Percentiles rank a stretch among this genome's conserved stretches.
phyloP scores from a whole-genome alignment of 192 early-diverging fungal genomes.

The Coemansia sp. region DNA sequence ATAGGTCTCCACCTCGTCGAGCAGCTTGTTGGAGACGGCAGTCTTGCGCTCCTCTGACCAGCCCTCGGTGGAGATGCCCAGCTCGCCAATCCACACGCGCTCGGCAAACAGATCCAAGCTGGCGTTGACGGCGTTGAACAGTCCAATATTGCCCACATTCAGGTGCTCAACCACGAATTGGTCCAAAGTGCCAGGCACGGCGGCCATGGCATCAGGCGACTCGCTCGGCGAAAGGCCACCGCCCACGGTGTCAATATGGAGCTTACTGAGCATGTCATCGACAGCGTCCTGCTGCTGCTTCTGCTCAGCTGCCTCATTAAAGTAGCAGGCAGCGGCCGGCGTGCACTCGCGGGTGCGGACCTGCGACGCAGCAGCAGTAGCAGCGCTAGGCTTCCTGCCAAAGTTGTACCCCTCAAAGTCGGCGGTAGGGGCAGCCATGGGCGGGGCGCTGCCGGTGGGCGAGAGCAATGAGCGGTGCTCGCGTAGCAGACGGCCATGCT shows the following conservation, averaged over 20 bases:
- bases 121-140: slow-evolving; percentile 87
- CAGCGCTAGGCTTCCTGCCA: not conserved
- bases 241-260: slow-evolving; percentile 19
- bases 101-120: slow-evolving; percentile 59
- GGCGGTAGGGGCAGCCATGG: not conserved
- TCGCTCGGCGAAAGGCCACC: not conserved
- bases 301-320: slow-evolving; percentile 4
- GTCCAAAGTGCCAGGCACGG: slow-evolving; percentile 42
- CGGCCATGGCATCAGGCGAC: slow-evolving; percentile 12
- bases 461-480: slow-evolving; percentile 12
- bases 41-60: slow-evolving; percentile 62
- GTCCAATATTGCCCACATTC: slow-evolving; percentile 88
- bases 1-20: slow-evolving; percentile 64
- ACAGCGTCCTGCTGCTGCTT: slow-evolving; percentile 9
- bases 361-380: slow-evolving; percentile 3
- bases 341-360: slow-evolving; percentile 6
- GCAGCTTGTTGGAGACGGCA: slow-evolving; percentile 63
- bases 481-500: slow-evolving; percentile 42
- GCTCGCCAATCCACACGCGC: slow-evolving; percentile 74
- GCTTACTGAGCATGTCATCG: slow-evolving; percentile 8
- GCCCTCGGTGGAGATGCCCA: slow-evolving; percentile 74
- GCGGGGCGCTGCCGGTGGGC: not conserved
- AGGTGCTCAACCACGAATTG: slow-evolving; percentile 72
- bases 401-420: slow-evolving; percentile 1
- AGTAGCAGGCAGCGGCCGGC: slow-evolving; percentile 5